phyloP scores from a whole-genome alignment of 1,284 basidiomycete genomes.

The Leccinum huronense region DNA sequence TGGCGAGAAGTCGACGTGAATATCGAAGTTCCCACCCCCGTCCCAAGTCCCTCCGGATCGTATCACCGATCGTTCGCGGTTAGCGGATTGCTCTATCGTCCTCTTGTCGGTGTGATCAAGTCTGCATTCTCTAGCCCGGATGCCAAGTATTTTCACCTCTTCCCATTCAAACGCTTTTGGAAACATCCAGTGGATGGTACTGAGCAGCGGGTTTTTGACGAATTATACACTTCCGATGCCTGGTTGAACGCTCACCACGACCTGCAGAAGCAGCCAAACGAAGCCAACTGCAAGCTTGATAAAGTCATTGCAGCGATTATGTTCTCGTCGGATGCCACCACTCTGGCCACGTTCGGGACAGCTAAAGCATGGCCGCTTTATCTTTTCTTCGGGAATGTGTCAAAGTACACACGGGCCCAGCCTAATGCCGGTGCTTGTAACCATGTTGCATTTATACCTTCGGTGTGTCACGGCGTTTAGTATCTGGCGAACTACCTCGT shows the following conservation, averaged over 20 bases:
- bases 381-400: conserved; percentile 37
- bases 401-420: conserved; percentile 32
- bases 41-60: neutral
- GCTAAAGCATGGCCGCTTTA: conserved; percentile 34
- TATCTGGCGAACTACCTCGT: neutral
- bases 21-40: conserved; percentile 17
- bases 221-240: neutral
- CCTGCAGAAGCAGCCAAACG: conserved; percentile 1
- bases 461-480: neutral
- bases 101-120: conserved; percentile 16
- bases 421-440: conserved; percentile 3
- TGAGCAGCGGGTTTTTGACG: neutral
- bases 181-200: neutral
- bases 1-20: conserved; percentile 18
- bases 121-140: conserved; percentile 7
- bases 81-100: conserved; percentile 12
- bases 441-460: conserved; percentile 7
- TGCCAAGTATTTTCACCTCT: neutral
- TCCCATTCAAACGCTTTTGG: neutral
- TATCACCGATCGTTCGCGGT: conserved; percentile 11
- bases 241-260: neutral
- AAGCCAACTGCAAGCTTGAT: conserved; percentile 3
- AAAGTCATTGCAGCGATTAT: conserved; percentile 7
- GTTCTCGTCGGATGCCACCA: conserved; percentile 7
- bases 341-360: neutral